These are phyloP conservation scores for Wickerhamia fluorescens DNA, from an alignment of 805 yeast species.

Conservation along the genomic window DNA sequence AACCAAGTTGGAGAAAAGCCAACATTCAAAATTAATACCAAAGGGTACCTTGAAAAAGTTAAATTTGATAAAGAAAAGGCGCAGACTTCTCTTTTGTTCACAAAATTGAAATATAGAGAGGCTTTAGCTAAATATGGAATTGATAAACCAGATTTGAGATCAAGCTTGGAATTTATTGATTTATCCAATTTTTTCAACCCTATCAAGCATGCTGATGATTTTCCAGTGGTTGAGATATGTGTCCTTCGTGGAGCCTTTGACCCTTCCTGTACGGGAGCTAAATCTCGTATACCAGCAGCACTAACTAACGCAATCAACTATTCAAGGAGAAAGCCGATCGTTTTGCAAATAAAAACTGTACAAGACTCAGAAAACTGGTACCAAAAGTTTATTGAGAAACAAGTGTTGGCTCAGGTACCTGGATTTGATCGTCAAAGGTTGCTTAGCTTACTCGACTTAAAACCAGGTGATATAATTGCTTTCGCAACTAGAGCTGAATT, in stretches of 20 bases:
- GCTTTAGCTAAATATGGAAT: slow-evolving; percentile 76
- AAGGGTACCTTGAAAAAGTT: slow-evolving; percentile 23
- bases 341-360: slow-evolving; percentile 42
- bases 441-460: slow-evolving; percentile 28
- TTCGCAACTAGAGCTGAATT: slow-evolving; percentile 63
- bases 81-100: slow-evolving; percentile 11
- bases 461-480: slow-evolving; percentile 70
- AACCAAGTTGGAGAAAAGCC: slow-evolving; percentile 32
- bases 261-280: slow-evolving; percentile 9
- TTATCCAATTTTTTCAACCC: slow-evolving; percentile 35
- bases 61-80: slow-evolving; percentile 5
- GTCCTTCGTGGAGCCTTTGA: slow-evolving; percentile 47
- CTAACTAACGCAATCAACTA: slow-evolving; percentile 40
- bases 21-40: slow-evolving; percentile 28
- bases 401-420: slow-evolving; percentile 11
- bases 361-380: slow-evolving; percentile 40
- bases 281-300: slow-evolving; percentile 27
- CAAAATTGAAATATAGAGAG: slow-evolving; percentile 53
- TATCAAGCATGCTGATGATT: slow-evolving; percentile 29
- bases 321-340: slow-evolving; percentile 50
- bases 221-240: slow-evolving; percentile 70
- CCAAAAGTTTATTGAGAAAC: slow-evolving; percentile 24
- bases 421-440: slow-evolving; percentile 13
- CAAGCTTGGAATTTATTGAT: slow-evolving; percentile 42
- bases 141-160: slow-evolving; percentile 90